Evolutionary conservation across 2,329 filamentous ascomycete species (phyloP), one percentile per base, ranked within the genome.

Genomic region (Acarospora socialis): DNA sequence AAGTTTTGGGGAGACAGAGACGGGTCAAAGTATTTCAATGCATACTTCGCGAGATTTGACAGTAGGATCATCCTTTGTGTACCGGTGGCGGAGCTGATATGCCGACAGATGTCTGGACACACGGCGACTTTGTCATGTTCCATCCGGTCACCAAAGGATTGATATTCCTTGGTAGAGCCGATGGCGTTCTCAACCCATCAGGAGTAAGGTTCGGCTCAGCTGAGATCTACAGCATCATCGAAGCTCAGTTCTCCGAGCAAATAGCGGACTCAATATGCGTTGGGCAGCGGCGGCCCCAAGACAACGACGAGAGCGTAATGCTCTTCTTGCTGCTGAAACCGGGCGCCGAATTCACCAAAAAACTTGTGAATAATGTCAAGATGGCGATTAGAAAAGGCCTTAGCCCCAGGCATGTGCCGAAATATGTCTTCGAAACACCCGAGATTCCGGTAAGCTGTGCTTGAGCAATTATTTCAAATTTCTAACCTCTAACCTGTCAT

Each of bases 121-220:
- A 90, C 41, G 81, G 81, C 14, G 82, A 90, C 47, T 87, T 86
- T 50, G 74, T 81, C 45, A 66, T 68, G 21, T 58, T 80, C 9
- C 73, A 87, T 46, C 79, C 80, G 0, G 42, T 56, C 3, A 86
- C 80, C 1, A 68, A 71, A 5, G 67, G 71, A 33, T 28, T 27
- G 7, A 22, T 16, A 27, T 48, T 55, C 27, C 46, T 51, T 15
- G 53, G 53, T 9, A 45, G 50, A 10, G 43, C 65, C 4, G 81
- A 90, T 46, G 81, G 81, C 8, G 81, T 90, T 2, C 56, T 90
- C 31, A 90, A 90, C 48, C 81, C 81, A 0, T 74, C 68, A 5
- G 81, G 81, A 0, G 73, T 90, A 7, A 66, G 81, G 0, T 92
- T 90, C 46, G 82, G 81, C 0, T 79, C 73, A 4, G 74, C 79